Evolutionary conservation across 192 early-diverging fungal species (phyloP), one percentile per base, ranked within the genome.

Genomic region (Umbelopsis vinacea): DNA sequence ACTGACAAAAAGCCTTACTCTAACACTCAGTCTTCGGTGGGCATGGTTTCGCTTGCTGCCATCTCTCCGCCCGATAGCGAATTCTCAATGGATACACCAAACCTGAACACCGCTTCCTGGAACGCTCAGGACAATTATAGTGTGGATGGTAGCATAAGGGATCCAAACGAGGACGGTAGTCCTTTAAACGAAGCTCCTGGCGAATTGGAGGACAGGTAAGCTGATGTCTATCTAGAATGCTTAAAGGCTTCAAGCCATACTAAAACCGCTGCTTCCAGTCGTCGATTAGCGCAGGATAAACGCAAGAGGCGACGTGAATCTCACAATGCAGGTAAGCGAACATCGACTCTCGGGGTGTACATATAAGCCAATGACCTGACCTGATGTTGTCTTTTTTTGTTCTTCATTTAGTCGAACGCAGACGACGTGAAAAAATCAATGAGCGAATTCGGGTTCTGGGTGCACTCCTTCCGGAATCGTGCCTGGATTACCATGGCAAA

Each of bases 391-490:
- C 2, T 12, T 17, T 11, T 12, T 3, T 35, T 29, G n/a, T n/a
- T 22, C 54, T 15, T 10, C 33, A 33, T 37, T 6, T 74, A 88
- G 97, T 98, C 33, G 97, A 98, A 79, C 86, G 96, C 63, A 89
- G 97, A 66, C 84, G 97, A 47, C 89, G 96, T 66, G 97, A 98
- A 77, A 95, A 97, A 82, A 98, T 98, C 83, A 98, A 98, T 81
- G 96, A 97, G 81, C 95, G 93, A 74, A 98, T 98, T 75, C 93
- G 90, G 75, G 96, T 97, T 74, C 84, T 98, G 11, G 57, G 86
- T 23, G 84, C 86, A 6, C 79, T 98, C 55, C 83, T 98, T 50
- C 97, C 97, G 40, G 94, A 95, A 57, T 78, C 88, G 55, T 87
- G 87, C 74, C 76, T 89, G 38, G 94, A 96, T 67, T 77, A 81